Percentiles rank a stretch among this genome's conserved stretches.
Conservation (phyloP, 2,329 filamentous ascomycete genomes). For the Trichoderma endophyticum region DNA sequence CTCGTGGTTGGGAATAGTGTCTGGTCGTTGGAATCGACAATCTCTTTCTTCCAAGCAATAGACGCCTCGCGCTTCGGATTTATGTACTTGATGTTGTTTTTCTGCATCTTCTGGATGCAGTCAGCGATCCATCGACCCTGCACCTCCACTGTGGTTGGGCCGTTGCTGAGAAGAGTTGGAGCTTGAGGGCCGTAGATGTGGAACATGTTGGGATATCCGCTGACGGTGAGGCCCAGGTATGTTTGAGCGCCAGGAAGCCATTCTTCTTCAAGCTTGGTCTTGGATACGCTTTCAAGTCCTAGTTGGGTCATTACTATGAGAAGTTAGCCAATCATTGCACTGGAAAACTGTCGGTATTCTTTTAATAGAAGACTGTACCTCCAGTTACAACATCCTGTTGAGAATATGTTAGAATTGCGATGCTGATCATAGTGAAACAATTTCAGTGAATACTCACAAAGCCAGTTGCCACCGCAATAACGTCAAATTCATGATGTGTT, state of each 20-base stretch:
- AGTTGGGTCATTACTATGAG: constrained; percentile 42
- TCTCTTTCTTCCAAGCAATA: constrained; percentile 46
- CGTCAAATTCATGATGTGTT: constrained; percentile 42
- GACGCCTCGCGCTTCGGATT: constrained; percentile 46
- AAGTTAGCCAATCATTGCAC: not conserved
- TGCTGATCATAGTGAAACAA: too few species aligned
- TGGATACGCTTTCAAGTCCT: constrained; percentile 41
- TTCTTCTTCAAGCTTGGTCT: constrained; percentile 38
- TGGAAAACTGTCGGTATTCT: not conserved
- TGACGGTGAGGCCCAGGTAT: constrained; percentile 43
- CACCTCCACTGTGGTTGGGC: constrained; percentile 51
- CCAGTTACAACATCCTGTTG: constrained; percentile 2
- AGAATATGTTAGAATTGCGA: not conserved
- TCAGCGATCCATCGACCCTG: constrained; percentile 57
- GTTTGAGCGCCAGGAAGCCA: constrained; percentile 42
- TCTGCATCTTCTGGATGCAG: constrained; percentile 46
- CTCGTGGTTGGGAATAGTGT: constrained; percentile 48
- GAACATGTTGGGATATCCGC: constrained; percentile 50
- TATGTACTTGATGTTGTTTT: constrained; percentile 47
- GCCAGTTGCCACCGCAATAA: constrained; percentile 45
- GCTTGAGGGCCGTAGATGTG: constrained; percentile 55
- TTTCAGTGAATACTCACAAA: constrained; percentile 36
- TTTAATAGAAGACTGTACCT: not conserved
- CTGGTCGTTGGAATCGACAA: constrained; percentile 45
- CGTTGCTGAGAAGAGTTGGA: constrained; percentile 55